Evolutionary conservation across 2,329 filamentous ascomycete species (phyloP), one percentile per base, ranked within the genome.

Genomic region (Xylaria sp.): DNA sequence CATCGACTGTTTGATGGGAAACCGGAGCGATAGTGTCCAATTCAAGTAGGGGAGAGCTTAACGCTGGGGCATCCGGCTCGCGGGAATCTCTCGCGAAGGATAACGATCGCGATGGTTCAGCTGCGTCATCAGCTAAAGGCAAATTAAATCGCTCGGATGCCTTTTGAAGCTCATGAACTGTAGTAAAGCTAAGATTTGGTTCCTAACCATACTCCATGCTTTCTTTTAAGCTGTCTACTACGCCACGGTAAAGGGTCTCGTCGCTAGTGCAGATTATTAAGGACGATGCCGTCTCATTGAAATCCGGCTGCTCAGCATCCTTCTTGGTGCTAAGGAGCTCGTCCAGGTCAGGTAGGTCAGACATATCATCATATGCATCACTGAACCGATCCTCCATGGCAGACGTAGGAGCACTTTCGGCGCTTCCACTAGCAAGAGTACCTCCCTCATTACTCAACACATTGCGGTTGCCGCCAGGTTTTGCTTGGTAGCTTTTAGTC

Each of bases 171-270:
- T 78, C 76, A 36, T 76, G 71, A 12, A 76, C 69, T 5, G 75
- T 78, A 56, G 76, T 78, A 62, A 79, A 78, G 71, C 77, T 79
- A 9, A 78, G 75, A 71, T 77, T 74, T 33, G 76, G 67, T 48
- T 76, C 71, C 71, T 70, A 73, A 64, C 76, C 76, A 68, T 75
- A 72, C 68, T 75, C 73, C 23, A 76, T 73, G 60, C 77, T 78
- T 69, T 78, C 75, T 58, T 73, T 74, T 43, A 77, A 57, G 3
- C 72, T 73, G 5, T 76, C 54, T 20, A 76, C 68, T 52, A 75
- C 66, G 41, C 77, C 76, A 31, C 76, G 75, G 55, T 75, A 76
- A 18, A 79, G 56, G 10, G 77, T 79, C 64, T 77, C 72, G 36
- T 78, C 74, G 12, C 36, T 67, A 1, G 58, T 36, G 25, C 48